Conservation (phyloP, 208 protist genomes). For the Phytomonas sp. region DNA sequence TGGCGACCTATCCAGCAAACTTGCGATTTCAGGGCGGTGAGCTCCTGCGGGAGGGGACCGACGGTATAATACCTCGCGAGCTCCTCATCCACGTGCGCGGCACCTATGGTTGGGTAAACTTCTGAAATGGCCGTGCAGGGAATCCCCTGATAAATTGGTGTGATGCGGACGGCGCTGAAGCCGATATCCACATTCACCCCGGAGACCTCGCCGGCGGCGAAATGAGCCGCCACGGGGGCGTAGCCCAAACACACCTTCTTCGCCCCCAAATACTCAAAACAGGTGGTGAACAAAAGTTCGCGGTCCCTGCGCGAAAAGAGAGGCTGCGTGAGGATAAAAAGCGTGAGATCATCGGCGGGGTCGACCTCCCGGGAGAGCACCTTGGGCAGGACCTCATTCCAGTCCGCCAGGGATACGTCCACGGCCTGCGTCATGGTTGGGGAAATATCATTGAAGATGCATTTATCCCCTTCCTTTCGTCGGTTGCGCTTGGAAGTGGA, state of each 20-base stretch:
- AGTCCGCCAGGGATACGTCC: not conserved
- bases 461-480: slow-evolving; percentile 10
- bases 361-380: slow-evolving; percentile 16
- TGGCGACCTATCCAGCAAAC: slow-evolving; percentile 13
- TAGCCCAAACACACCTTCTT: slow-evolving; percentile 43
- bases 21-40: not conserved
- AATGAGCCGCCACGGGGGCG: slow-evolving; percentile 43
- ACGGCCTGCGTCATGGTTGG: slow-evolving; percentile 13
- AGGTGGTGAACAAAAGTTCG: slow-evolving; percentile 44
- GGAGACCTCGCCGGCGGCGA: slow-evolving; percentile 53
- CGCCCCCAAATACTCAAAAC: slow-evolving; percentile 56
- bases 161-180: slow-evolving; percentile 46
- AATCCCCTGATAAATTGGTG: slow-evolving; percentile 36
- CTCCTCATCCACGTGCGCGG: slow-evolving; percentile 29
- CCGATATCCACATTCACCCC: slow-evolving; percentile 66
- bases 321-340: slow-evolving; percentile 51
- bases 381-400: slow-evolving; percentile 12
- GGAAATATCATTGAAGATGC: not conserved
- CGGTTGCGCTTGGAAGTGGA: slow-evolving; percentile 24
- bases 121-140: slow-evolving; percentile 22
- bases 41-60: not conserved
- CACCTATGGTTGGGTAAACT: slow-evolving; percentile 24
- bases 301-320: slow-evolving; percentile 33
- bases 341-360: slow-evolving; percentile 38
- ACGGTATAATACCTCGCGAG: slow-evolving; percentile 9